Evolutionary conservation across 345 rosid genomes (phyloP).

Genomic region (Cardiospermum halicacabum): DNA sequence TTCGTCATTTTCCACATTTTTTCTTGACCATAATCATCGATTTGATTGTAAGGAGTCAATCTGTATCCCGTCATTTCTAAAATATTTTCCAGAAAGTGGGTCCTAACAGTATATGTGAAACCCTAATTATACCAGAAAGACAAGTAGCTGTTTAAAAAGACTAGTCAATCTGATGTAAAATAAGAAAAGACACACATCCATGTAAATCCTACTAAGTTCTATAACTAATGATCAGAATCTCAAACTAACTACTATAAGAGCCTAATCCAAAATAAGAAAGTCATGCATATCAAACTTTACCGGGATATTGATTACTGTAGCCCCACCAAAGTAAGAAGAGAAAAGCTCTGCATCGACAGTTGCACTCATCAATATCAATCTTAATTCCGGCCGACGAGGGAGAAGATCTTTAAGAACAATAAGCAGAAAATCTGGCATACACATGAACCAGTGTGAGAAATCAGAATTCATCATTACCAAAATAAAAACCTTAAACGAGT

Average conservation of each 20-base stretch:
- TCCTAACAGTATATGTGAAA: slow-evolving; percentile 65
- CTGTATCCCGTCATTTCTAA: slow-evolving; percentile 70
- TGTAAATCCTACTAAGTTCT: not conserved
- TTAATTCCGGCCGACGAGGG: slow-evolving; percentile 74
- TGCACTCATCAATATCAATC: slow-evolving; percentile 94
- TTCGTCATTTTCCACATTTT: slow-evolving; percentile 79
- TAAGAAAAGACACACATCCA: not conserved
- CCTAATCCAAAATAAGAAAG: not conserved
- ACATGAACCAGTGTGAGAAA: slow-evolving; percentile 25
- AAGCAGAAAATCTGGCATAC: slow-evolving; percentile 75
- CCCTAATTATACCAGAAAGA: slow-evolving; percentile 53
- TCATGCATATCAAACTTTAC: slow-evolving; percentile 33
- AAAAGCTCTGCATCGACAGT: slow-evolving; percentile 90
- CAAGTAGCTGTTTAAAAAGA: not conserved
- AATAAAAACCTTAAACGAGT: slow-evolving; percentile 16
- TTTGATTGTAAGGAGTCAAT: slow-evolving; percentile 73
- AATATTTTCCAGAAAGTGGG: slow-evolving; percentile 75
- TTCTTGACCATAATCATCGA: slow-evolving; percentile 93
- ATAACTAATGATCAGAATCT: not conserved
- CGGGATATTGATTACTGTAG: slow-evolving; percentile 68
- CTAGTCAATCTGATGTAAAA: not conserved
- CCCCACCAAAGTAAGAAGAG: slow-evolving; percentile 82
- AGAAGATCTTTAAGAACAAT: slow-evolving; percentile 91
- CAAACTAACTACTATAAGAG: not conserved
- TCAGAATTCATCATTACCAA: slow-evolving; percentile 18